These are phyloP conservation scores for Lodderomyces margitis DNA, from an alignment of 1,139 yeast genomes.

Conservation along the genomic window DNA sequence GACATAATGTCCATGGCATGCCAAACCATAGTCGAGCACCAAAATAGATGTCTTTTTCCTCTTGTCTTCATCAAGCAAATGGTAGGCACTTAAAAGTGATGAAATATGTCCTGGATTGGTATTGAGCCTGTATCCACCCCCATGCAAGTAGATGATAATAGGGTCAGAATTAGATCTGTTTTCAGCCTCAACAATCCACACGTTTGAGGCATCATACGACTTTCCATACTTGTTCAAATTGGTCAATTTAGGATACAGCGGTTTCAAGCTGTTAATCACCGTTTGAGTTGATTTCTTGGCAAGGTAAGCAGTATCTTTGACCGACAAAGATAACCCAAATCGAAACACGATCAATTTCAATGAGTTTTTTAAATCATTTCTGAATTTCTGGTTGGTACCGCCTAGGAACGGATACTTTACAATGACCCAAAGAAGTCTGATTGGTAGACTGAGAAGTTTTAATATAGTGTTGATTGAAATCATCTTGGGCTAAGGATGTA, in stretches of 20 bases:
- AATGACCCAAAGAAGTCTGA: slow-evolving; percentile 9
- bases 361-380: slow-evolving; percentile 9
- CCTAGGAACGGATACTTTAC: slow-evolving; percentile 13
- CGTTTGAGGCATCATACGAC: slow-evolving; percentile 28
- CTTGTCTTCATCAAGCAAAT: slow-evolving; percentile 26
- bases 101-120: slow-evolving; percentile 34
- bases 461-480: slow-evolving; percentile 7
- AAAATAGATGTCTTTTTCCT: slow-evolving; percentile 30
- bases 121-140: slow-evolving; percentile 44
- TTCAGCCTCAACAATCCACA: slow-evolving; percentile 36
- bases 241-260: slow-evolving; percentile 10
- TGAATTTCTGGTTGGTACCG: slow-evolving; percentile 12
- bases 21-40: slow-evolving; percentile 40
- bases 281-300: slow-evolving; percentile 3
- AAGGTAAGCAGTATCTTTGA: slow-evolving; percentile 7
- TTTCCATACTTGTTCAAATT: slow-evolving; percentile 33
- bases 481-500: neutral
- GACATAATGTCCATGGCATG: slow-evolving; percentile 27
- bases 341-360: slow-evolving; percentile 11
- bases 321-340: slow-evolving; percentile 12
- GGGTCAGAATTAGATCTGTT: slow-evolving; percentile 30
- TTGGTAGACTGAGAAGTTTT: slow-evolving; percentile 12
- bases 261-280: slow-evolving; percentile 10
- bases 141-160: slow-evolving; percentile 37
- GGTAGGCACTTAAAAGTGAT: slow-evolving; percentile 28